phyloP scores from a whole-genome alignment of 2,329 filamentous ascomycete genomes.

The Alternaria angustiovoidea region DNA sequence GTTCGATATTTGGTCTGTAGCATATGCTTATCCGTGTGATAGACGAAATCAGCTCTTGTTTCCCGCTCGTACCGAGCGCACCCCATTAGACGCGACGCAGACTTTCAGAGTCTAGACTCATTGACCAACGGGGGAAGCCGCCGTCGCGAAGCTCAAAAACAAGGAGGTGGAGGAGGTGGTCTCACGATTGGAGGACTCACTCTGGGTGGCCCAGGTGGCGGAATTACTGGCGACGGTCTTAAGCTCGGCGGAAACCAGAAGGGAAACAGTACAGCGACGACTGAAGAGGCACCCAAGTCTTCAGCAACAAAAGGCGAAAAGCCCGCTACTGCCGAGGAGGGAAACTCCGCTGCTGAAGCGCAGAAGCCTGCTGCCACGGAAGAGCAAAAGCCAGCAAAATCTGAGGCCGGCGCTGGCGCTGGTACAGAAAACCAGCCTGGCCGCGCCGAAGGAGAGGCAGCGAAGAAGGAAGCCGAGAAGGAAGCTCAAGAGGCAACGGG shows the following conservation, averaged over 20 bases:
- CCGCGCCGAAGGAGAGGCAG: conserved; percentile 21
- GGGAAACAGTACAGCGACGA: conserved; percentile 15
- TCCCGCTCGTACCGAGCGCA: conserved; percentile 23
- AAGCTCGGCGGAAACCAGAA: conserved; percentile 28
- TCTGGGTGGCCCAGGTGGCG: conserved; percentile 41
- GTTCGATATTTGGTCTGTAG: not conserved
- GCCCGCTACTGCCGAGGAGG: not conserved
- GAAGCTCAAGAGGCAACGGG: conserved; percentile 27
- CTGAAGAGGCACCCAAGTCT: conserved; percentile 10
- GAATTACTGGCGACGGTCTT: conserved; percentile 34
- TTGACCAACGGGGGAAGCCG: conserved; percentile 1
- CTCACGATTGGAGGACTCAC: conserved; percentile 41
- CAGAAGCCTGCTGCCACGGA: conserved; percentile 14
- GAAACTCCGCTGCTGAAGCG: conserved; percentile 4
- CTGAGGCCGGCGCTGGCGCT: conserved; percentile 15
- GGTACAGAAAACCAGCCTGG: conserved; percentile 33
- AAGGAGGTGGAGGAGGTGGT: conserved; percentile 24
- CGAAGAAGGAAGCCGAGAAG: conserved; percentile 24
- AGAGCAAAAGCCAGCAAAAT: conserved; percentile 9
- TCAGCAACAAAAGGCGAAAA: conserved; percentile 14
- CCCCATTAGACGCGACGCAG: conserved; percentile 17
- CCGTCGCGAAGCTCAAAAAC: conserved; percentile 17
- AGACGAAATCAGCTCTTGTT: conserved; percentile 21
- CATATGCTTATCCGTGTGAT: conserved; percentile 1
- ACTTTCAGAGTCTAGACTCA: not conserved